Percentiles rank a stretch among this genome's conserved stretches.
These are phyloP conservation scores for Nicotiana noctiflora DNA, from an alignment of 257 asterid genomes.

Conservation along the genomic window DNA sequence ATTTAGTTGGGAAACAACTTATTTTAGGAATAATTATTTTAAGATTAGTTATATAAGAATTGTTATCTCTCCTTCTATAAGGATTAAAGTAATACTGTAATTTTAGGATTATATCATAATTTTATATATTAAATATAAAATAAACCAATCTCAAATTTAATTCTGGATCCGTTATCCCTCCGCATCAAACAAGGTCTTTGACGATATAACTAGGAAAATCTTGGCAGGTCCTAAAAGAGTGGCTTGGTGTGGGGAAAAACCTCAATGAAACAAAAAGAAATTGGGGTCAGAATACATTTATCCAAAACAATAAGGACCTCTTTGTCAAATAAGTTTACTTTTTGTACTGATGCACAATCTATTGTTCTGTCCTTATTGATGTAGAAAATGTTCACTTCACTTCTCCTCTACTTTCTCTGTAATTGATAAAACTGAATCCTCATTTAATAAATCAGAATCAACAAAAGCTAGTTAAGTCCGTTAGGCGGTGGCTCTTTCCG, in stretches of 20 bases:
- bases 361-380: background rate
- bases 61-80: too few relatives aligned
- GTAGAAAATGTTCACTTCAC: constrained; percentile 1
- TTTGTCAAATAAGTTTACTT: background rate
- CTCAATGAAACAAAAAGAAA: background rate
- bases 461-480: constrained; percentile 53
- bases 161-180: too few relatives aligned
- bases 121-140: too few relatives aligned
- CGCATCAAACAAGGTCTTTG: too few relatives aligned
- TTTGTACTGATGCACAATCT: background rate
- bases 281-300: constrained; percentile 18
- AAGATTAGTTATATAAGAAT: too few relatives aligned
- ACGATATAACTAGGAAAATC: too few relatives aligned
- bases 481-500: constrained; percentile 39
- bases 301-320: constrained; percentile 28
- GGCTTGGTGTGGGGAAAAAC: background rate
- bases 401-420: constrained; percentile 26
- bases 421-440: constrained; percentile 35
- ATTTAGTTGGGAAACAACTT: too few relatives aligned
- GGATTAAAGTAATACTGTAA: too few relatives aligned
- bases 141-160: too few relatives aligned
- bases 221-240: too few relatives aligned
- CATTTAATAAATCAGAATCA: constrained; percentile 45
- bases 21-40: too few relatives aligned
- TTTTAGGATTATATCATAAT: too few relatives aligned